Conservation (phyloP, 2,329 filamentous ascomycete species). For the Cercospora zeina region DNA sequence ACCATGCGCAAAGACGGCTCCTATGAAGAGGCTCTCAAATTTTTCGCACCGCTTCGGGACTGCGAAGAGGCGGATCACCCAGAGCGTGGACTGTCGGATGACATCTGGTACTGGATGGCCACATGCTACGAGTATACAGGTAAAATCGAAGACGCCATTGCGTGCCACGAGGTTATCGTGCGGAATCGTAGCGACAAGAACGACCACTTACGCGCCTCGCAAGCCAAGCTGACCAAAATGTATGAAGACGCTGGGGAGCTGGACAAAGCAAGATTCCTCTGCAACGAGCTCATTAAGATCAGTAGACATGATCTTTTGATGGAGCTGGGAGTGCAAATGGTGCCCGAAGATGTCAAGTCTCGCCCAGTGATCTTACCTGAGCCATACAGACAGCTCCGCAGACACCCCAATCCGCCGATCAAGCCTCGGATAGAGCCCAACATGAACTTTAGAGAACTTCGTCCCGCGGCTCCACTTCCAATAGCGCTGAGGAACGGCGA, state of each 20-base stretch:
- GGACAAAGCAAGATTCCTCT: conserved; percentile 74
- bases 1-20: conserved; percentile 55
- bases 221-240: conserved; percentile 66
- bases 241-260: conserved; percentile 71
- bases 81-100: conserved; percentile 43
- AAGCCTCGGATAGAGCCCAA: conserved; percentile 14
- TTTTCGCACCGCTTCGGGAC: conserved; percentile 53
- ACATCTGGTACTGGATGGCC: conserved; percentile 58
- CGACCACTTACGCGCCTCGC: conserved; percentile 15
- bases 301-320: conserved; percentile 41
- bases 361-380: conserved; percentile 14
- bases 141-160: conserved; percentile 68
- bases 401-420: conserved; percentile 11
- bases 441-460: conserved; percentile 13
- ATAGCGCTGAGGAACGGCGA: conserved; percentile 11
- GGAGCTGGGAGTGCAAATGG: conserved; percentile 28
- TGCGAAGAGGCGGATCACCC: conserved; percentile 43
- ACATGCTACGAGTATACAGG: conserved; percentile 68
- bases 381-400: conserved; percentile 9
- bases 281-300: conserved; percentile 71
- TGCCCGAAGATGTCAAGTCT: conserved; percentile 22
- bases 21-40: conserved; percentile 59
- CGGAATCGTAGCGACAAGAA: conserved; percentile 24
- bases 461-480: conserved; percentile 5
- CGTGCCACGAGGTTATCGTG: conserved; percentile 73